Conservation (phyloP, 139 green algal genomes). For the Coelastrella sp. region DNA sequence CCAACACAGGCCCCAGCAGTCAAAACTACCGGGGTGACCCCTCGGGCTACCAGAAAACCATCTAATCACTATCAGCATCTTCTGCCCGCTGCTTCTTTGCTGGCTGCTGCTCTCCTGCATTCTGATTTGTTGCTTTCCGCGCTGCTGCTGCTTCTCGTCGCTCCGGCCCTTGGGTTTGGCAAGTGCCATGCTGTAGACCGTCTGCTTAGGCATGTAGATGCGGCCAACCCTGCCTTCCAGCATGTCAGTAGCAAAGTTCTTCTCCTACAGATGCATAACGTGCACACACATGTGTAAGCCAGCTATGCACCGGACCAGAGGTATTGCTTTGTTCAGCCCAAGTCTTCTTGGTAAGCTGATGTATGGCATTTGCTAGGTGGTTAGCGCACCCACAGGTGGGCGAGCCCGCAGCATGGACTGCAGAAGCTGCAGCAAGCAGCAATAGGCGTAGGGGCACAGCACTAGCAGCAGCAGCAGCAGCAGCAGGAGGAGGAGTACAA, state of each 20-base stretch:
- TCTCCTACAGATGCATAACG: constrained; percentile 74
- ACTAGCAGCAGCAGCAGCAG: too few relatives aligned
- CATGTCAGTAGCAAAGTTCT: constrained; percentile 86
- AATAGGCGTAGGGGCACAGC: too few relatives aligned
- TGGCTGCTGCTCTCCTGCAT: neutral
- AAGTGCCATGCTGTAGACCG: constrained; percentile 82
- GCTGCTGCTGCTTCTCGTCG: constrained; percentile 66
- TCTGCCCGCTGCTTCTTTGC: neutral
- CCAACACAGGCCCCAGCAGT: too few relatives aligned
- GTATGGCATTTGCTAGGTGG: too few relatives aligned
- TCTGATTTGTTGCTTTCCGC: constrained; percentile 29
- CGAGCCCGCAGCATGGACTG: too few relatives aligned
- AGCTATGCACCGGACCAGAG: neutral
- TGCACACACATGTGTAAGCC: neutral
- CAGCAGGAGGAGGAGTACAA: too few relatives aligned
- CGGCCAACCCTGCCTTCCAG: constrained; percentile 90
- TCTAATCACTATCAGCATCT: neutral
- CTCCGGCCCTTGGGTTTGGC: constrained; percentile 88
- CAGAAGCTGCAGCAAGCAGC: too few relatives aligned
- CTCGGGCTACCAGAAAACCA: too few relatives aligned
- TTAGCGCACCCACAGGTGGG: too few relatives aligned
- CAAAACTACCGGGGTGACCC: too few relatives aligned
- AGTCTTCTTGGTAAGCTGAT: too few relatives aligned
- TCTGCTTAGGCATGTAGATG: constrained; percentile 95
- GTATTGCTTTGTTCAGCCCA: too few relatives aligned